These are phyloP conservation scores for Mychonastes homosphaera DNA, from an alignment of 139 green algal species.

Conservation along the genomic window DNA sequence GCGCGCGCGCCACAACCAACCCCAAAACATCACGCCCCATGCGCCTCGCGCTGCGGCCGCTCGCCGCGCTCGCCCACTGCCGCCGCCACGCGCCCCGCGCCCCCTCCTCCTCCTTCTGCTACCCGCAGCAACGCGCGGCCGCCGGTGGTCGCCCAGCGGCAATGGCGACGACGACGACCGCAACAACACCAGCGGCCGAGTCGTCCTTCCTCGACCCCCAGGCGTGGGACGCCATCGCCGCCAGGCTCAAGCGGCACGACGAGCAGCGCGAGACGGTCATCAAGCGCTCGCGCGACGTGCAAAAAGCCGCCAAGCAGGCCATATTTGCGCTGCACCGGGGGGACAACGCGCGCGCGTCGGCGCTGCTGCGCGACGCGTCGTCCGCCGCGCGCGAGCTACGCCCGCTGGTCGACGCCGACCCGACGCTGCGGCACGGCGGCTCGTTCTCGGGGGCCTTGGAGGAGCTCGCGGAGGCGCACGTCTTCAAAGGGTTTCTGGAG, in stretches of 20 bases:
- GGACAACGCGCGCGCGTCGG: conserved; percentile 26
- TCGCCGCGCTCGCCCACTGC: no score
- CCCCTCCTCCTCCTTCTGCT: no score
- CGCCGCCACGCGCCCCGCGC: no score
- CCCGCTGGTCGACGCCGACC: conserved; percentile 40
- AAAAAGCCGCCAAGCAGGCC: conserved; percentile 67
- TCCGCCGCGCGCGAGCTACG: conserved; percentile 40
- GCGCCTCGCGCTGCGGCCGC: no score
- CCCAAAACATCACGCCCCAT: no score
- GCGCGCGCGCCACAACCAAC: no score
- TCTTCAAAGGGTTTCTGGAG: conserved; percentile 55
- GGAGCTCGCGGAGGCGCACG: conserved; percentile 46
- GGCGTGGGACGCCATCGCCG: conserved; percentile 30
- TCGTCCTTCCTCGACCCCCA: neutral
- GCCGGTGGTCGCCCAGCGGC: no score
- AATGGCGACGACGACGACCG: no score
- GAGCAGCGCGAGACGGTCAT: conserved; percentile 58
- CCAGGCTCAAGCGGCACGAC: conserved; percentile 41
- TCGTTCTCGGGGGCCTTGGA: conserved; percentile 55
- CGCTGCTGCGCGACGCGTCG: conserved; percentile 35
- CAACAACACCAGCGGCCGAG: no score
- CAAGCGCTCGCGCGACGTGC: conserved; percentile 57
- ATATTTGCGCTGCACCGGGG: conserved; percentile 64
- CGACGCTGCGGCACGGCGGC: conserved; percentile 43
- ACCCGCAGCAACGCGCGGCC: no score